Base-by-base conservation (phyloP, 129 eudicot genomes). In the Arctium lappa region DNA sequence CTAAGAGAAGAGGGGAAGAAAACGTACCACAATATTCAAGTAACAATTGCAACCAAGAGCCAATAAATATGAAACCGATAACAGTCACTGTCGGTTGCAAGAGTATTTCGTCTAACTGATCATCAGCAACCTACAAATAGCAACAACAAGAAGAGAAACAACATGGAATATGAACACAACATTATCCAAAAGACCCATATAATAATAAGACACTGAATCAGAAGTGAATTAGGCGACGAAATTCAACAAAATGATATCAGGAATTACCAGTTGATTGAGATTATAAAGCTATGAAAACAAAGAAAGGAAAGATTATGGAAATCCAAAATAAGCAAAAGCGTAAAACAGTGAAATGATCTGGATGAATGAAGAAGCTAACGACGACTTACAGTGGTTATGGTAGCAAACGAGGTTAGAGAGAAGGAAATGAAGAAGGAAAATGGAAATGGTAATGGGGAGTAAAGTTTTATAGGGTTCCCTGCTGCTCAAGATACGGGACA, bases 381-480 rank as follows among this genome's bases (percentile, higher is more conserved):
- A 77, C 69, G 63, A 77, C 69, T 83, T 76, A 83, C 73, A 37
- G 86, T 69, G 86, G 66, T 80, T 33, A 38, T 42, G 44, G 46
- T 76, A 69, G 68, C 44, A 33, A 68, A 79, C 29, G 69, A 69
- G 13, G 62, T 3, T 2, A 5, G 27, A 56, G 10, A 5, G 80
- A 16, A 34, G 81, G 6, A 65, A 66, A 37, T 33, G 50, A 2
- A 75, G 37, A 62, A 8, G 53, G 22, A 22, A 11, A 53, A 50
- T 73, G 53, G 62, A 13, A 13, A 68, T 29, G 48, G 30, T 12
- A 50, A 27, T 65, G 30, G 50, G 32, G 79, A 56, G 42, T 31
- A 29, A 72, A 80, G 84, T 80, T 60, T 74, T 82, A 75, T 82
- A 82, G 85, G 85, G 85, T 66, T 82, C 71, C 40, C 77, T 82